phyloP scores from a whole-genome alignment of 805 yeast species.

The Hanseniaspora pseudoguilliermondii region DNA sequence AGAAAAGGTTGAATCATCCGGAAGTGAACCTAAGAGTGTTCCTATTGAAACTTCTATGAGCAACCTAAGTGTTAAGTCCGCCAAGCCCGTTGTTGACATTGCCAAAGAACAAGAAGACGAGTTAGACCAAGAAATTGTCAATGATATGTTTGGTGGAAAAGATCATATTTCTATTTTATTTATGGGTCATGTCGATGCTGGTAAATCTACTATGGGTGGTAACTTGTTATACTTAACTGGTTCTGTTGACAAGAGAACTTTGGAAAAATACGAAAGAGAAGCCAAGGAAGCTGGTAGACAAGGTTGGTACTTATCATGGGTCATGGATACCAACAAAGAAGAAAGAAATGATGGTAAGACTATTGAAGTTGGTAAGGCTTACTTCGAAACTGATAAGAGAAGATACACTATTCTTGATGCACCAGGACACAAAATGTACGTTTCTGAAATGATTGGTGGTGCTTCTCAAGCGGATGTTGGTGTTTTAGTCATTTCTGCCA shows the following conservation, averaged over 20 bases:
- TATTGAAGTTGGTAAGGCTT: slow-evolving; percentile 96
- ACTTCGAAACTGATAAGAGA: slow-evolving; percentile 94
- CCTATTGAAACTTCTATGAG: slow-evolving; percentile 4
- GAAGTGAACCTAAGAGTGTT: slow-evolving; percentile 10
- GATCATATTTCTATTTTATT: slow-evolving; percentile 93
- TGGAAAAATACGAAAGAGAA: slow-evolving; percentile 94
- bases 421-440: slow-evolving; percentile 98
- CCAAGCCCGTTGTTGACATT: slow-evolving; percentile 24
- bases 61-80: slow-evolving; percentile 9
- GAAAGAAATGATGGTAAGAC: slow-evolving; percentile 99
- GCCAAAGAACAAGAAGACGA: slow-evolving; percentile 63
- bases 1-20: slow-evolving; percentile 2
- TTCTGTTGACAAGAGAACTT: slow-evolving; percentile 95
- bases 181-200: slow-evolving; percentile 99
- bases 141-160: slow-evolving; percentile 91
- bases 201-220: slow-evolving; percentile 99
- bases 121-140: slow-evolving; percentile 75
- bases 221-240: slow-evolving; percentile 86
- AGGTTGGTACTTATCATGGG: slow-evolving; percentile 99
- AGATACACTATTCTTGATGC: slow-evolving; percentile 97
- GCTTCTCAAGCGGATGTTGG: slow-evolving; percentile 99
- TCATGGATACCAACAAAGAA: slow-evolving; percentile 97
- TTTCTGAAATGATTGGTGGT: slow-evolving; percentile 98
- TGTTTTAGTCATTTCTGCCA: slow-evolving; percentile 88
- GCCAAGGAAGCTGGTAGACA: slow-evolving; percentile 99